Percentiles rank a stretch among this genome's conserved stretches.
phyloP scores from a whole-genome alignment of 306 rosid genomes.

The Sindora glabra region DNA sequence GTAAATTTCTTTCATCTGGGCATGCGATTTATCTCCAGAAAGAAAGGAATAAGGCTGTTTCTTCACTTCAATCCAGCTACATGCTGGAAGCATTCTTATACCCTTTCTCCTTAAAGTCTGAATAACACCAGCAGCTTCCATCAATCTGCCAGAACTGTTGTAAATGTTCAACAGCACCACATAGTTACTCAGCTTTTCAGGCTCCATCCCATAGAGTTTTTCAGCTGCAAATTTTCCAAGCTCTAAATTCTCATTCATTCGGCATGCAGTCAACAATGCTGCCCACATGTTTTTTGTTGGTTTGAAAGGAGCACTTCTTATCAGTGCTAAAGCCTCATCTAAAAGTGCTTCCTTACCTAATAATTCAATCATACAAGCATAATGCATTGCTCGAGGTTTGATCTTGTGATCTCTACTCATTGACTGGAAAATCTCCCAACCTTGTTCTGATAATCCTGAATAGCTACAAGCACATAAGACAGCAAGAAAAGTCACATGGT shows the following conservation, averaged over 20 bases:
- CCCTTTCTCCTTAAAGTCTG: slow-evolving; percentile 68
- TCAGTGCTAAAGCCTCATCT: slow-evolving; percentile 63
- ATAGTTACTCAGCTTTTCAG: slow-evolving; percentile 66
- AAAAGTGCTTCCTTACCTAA: slow-evolving; percentile 72
- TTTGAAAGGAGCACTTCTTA: slow-evolving; percentile 52
- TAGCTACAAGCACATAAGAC: slow-evolving; percentile 76
- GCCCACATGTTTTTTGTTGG: slow-evolving; percentile 91
- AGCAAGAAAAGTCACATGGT: slow-evolving; percentile 83
- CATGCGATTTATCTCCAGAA: slow-evolving; percentile 54
- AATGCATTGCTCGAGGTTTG: slow-evolving; percentile 96
- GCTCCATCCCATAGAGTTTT: slow-evolving; percentile 71
- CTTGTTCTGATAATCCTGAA: slow-evolving; percentile 64
- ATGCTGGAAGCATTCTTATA: slow-evolving; percentile 63
- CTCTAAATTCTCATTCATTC: slow-evolving; percentile 57
- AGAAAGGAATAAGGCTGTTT: slow-evolving; percentile 41
- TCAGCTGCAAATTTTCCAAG: slow-evolving; percentile 78
- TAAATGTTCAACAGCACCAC: slow-evolving; percentile 69
- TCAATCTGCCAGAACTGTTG: slow-evolving; percentile 48
- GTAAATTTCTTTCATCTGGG: slow-evolving; percentile 40
- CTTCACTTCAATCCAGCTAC: slow-evolving; percentile 72
- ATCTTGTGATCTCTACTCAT: slow-evolving; percentile 64
- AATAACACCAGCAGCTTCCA: slow-evolving; percentile 79
- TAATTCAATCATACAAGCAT: slow-evolving; percentile 78
- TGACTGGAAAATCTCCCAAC: slow-evolving; percentile 71
- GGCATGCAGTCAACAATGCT: slow-evolving; percentile 82